A percentile compares a stretch with the other conserved stretches of the same genome.
Evolutionary conservation across 352 stramenopile genomes (phyloP).

Genomic region (Blastocystis hominis): DNA sequence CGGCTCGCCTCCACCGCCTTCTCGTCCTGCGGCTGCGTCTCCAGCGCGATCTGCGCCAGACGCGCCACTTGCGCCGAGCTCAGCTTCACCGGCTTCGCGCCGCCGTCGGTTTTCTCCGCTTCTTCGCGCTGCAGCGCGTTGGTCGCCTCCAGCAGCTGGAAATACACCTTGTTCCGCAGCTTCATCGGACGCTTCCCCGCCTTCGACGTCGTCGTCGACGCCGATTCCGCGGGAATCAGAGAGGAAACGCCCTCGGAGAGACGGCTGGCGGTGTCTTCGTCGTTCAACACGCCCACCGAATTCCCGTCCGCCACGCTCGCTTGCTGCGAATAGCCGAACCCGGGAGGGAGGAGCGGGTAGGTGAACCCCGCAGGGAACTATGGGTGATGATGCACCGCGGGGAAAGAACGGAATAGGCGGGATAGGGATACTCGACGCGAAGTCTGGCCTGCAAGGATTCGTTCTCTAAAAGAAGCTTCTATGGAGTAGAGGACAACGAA

Average conservation of each 20-base stretch:
- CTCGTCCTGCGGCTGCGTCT: neutral
- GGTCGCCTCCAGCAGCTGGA: slow-evolving; percentile 17
- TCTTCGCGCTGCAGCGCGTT: neutral
- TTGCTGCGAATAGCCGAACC: slow-evolving; percentile 44
- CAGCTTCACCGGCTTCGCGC: neutral
- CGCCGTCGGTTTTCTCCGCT: neutral
- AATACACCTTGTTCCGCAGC: slow-evolving; percentile 31
- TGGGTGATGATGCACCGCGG: neutral
- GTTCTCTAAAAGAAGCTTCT: slow-evolving; percentile 27
- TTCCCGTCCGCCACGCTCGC: slow-evolving; percentile 33
- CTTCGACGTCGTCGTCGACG: neutral
- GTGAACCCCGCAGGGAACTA: neutral
- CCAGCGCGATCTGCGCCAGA: neutral
- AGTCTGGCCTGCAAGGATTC: neutral
- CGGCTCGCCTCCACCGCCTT: neutral
- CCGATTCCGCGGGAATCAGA: neutral
- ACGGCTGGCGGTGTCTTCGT: neutral
- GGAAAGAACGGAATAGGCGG: neutral
- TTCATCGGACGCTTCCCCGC: neutral
- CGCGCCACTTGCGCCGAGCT: neutral
- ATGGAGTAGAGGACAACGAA: neutral
- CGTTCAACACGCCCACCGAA: neutral
- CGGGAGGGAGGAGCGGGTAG: slow-evolving; percentile 10
- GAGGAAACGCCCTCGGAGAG: neutral
- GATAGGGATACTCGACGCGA: neutral